A percentile compares a stretch with the other conserved stretches of the same genome.
Evolutionary conservation across 192 early-diverging fungal species (phyloP).

Genomic region (Nowakowskiella sp.): DNA sequence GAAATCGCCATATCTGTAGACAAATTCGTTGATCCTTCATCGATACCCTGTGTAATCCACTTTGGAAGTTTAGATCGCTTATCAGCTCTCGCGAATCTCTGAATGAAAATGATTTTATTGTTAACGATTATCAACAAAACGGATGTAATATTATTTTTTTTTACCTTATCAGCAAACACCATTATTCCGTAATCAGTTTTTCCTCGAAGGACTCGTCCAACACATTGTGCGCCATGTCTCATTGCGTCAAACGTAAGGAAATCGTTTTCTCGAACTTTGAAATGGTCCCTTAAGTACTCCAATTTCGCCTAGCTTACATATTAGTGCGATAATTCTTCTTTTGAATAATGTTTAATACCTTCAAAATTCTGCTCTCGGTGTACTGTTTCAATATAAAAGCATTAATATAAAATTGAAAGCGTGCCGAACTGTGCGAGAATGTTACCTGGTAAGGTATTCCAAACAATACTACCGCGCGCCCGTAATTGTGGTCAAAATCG

Average conservation of each 20-base stretch:
- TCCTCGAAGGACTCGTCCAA: constrained; percentile 93
- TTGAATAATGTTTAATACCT: constrained; percentile 39
- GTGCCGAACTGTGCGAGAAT: background rate
- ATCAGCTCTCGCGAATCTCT: constrained; percentile 87
- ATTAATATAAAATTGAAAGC: background rate
- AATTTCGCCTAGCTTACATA: constrained; percentile 59
- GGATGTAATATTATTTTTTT: background rate
- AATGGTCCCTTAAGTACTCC: constrained; percentile 90
- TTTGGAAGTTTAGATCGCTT: constrained; percentile 93
- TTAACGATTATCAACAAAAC: background rate
- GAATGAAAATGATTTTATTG: background rate
- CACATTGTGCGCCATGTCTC: constrained; percentile 98
- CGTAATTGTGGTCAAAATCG: constrained; percentile 99
- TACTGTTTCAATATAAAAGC: constrained; percentile 40
- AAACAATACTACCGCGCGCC: constrained; percentile 97
- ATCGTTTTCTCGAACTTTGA: constrained; percentile 94
- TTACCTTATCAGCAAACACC: constrained; percentile 95
- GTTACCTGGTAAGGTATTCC: constrained; percentile 94
- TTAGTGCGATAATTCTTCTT: background rate
- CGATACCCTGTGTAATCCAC: constrained; percentile 90
- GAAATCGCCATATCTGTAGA: constrained; percentile 96
- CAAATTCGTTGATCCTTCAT: constrained; percentile 79
- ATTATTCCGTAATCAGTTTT: constrained; percentile 99
- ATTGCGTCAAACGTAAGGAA: constrained; percentile 99
- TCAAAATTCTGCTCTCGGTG: constrained; percentile 89